These are phyloP conservation scores for Lanmaoa pseudosensibilis DNA, from an alignment of 768 basidiomycete species.

Conservation along the genomic window DNA sequence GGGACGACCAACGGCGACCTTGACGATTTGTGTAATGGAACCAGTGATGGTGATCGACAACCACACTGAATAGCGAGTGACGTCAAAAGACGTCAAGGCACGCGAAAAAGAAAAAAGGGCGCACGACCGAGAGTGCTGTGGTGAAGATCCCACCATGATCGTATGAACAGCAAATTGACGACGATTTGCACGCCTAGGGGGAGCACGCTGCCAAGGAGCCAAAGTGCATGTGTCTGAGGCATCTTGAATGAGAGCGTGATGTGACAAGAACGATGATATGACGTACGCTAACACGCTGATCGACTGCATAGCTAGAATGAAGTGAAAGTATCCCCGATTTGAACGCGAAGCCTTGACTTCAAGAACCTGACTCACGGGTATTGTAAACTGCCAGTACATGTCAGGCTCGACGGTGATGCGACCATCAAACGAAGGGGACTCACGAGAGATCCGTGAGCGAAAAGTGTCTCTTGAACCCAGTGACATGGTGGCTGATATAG, in stretches of 20 bases:
- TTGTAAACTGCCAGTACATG: conserved; percentile 29
- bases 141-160: conserved; percentile 88
- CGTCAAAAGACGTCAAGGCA: neutral
- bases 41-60: conserved; percentile 75
- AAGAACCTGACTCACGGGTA: conserved; percentile 35
- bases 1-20: conserved; percentile 85
- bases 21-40: conserved; percentile 76
- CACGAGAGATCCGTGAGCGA: conserved; percentile 75
- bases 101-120: neutral
- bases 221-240: conserved; percentile 38
- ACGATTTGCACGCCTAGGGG: conserved; percentile 68
- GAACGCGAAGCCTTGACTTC: neutral
- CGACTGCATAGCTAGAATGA: conserved; percentile 51
- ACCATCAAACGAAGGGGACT: conserved; percentile 28
- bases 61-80: conserved; percentile 45
- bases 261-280: conserved; percentile 20
- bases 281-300: conserved; percentile 63
- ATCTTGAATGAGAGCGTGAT: neutral
- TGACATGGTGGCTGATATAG: conserved; percentile 50
- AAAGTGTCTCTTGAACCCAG: conserved; percentile 76
- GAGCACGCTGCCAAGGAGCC: conserved; percentile 46
- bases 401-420: conserved; percentile 9
- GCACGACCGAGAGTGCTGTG: conserved; percentile 46
- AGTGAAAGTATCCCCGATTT: neutral
- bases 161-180: conserved; percentile 67